These are phyloP conservation scores for Chytriomyces hyalinus DNA, from an alignment of 192 early-diverging fungal genomes.

Conservation along the genomic window DNA sequence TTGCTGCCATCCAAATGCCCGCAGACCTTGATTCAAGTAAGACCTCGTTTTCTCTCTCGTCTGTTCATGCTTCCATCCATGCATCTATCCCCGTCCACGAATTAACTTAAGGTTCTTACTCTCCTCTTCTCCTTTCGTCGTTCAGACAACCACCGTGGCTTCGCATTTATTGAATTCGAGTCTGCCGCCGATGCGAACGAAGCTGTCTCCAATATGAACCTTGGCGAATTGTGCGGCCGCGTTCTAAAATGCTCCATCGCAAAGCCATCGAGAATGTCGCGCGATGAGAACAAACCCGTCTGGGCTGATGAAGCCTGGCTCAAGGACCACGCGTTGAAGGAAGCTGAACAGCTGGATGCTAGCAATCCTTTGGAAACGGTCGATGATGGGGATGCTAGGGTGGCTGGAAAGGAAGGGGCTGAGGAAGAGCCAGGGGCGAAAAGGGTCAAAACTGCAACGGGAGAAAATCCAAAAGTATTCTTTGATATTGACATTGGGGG, in stretches of 20 bases:
- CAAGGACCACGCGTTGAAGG: slow-evolving; percentile 34
- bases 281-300: slow-evolving; percentile 39
- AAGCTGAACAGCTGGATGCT: slow-evolving; percentile 27
- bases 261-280: slow-evolving; percentile 56
- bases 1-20: slow-evolving; percentile 85
- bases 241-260: slow-evolving; percentile 89
- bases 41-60: not conserved
- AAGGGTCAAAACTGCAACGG: slow-evolving; percentile 23
- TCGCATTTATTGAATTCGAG: slow-evolving; percentile 96
- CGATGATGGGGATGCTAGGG: slow-evolving; percentile 25
- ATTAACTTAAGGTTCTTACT: slow-evolving; percentile 24
- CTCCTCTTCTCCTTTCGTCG: not conserved
- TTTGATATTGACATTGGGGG: slow-evolving; percentile 71
- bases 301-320: slow-evolving; percentile 55
- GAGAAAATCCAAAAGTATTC: slow-evolving; percentile 52
- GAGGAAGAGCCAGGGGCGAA: slow-evolving; percentile 25
- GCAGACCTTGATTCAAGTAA: slow-evolving; percentile 78
- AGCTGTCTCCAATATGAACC: slow-evolving; percentile 93
- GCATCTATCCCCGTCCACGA: not conserved
- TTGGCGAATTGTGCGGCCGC: slow-evolving; percentile 85
- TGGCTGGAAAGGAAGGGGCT: slow-evolving; percentile 27
- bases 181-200: slow-evolving; percentile 77
- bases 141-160: slow-evolving; percentile 80
- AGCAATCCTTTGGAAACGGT: not conserved
- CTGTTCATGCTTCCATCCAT: not conserved